A percentile compares a stretch with the other conserved stretches of the same genome.
phyloP scores from a whole-genome alignment of 768 basidiomycete genomes.

The Cyathus striatus region DNA sequence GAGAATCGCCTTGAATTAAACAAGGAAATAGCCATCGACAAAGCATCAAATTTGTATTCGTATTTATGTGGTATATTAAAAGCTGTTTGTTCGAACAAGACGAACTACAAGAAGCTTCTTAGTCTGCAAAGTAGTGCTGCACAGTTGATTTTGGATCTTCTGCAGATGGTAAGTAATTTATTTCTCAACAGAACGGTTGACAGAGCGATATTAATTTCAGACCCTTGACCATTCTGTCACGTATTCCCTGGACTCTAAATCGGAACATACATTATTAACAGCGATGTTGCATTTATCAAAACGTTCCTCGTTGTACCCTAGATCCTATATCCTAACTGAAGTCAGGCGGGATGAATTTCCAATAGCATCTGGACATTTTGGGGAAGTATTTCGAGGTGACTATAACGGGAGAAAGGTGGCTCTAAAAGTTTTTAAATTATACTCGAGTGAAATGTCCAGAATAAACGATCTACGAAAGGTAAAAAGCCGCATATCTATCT shows the following conservation, averaged over 20 bases:
- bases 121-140: not conserved
- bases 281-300: constrained; percentile 1
- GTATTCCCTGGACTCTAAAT: not conserved
- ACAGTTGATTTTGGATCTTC: not conserved
- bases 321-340: not conserved
- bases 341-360: not conserved
- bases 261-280: not conserved
- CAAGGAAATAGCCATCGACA: too few relatives aligned
- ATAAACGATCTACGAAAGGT: not conserved
- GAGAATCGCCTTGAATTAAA: too few relatives aligned
- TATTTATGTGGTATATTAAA: not conserved
- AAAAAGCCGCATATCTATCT: not conserved
- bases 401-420: not conserved
- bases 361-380: constrained; percentile 1
- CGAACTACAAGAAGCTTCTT: not conserved
- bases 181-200: not conserved
- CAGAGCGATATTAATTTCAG: not conserved
- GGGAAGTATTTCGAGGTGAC: constrained; percentile 1
- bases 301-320: not conserved
- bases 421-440: constrained; percentile 1
- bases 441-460: not conserved
- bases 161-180: not conserved
- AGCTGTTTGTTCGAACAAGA: not conserved
- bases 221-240: not conserved
- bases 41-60: not conserved